A percentile compares a stretch with the other conserved stretches of the same genome.
Conservation (phyloP, 257 asterid genomes). For the Solanum stenotomum region DNA sequence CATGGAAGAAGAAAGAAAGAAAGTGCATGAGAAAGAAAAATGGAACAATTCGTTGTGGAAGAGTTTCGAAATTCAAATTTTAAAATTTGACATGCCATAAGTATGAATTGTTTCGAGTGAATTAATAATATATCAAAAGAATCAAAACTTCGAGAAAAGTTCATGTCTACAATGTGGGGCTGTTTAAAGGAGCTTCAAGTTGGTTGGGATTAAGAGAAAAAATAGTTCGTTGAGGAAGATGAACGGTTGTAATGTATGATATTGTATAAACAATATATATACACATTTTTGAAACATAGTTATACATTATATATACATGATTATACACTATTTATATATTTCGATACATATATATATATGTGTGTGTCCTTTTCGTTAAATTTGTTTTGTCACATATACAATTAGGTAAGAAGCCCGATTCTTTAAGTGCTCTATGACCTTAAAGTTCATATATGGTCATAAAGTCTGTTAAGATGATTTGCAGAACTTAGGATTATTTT, state of each 20-base stretch:
- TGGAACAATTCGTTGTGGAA: background rate
- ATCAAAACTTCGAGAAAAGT: background rate
- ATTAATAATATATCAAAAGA: too few species aligned
- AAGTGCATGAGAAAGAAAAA: background rate
- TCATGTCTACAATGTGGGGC: background rate
- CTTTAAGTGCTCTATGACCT: background rate
- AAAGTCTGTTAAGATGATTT: background rate
- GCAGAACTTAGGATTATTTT: background rate
- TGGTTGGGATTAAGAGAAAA: too few species aligned
- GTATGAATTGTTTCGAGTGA: background rate
- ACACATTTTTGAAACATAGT: background rate
- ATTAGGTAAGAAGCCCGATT: background rate
- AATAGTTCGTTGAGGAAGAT: too few species aligned
- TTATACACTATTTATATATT: background rate
- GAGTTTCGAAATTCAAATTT: background rate
- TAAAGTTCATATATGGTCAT: background rate
- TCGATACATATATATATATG: background rate
- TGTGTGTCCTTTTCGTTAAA: too few species aligned
- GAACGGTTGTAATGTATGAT: background rate
- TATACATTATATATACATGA: background rate
- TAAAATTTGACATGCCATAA: background rate
- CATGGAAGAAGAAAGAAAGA: background rate
- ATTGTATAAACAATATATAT: background rate
- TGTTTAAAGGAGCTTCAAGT: background rate
- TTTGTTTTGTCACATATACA: background rate